Evolutionary conservation across 306 rosid genomes (phyloP).

Genomic region (Delonix regia): DNA sequence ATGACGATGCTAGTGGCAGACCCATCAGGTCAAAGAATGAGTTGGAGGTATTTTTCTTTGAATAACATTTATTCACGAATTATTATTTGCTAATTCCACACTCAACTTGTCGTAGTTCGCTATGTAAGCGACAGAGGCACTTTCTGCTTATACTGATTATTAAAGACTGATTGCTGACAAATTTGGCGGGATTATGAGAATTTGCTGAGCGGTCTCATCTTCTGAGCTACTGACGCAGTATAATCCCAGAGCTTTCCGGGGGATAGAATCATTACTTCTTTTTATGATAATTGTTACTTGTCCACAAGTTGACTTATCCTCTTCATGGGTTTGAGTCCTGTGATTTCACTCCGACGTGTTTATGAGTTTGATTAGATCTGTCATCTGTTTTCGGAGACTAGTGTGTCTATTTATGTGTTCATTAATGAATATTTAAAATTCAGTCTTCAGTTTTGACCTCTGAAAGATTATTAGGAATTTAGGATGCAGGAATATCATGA

Average conservation of each 20-base stretch:
- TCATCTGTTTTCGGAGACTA: conserved; percentile 2
- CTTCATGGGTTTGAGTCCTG: conserved; percentile 15
- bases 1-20: conserved; percentile 32
- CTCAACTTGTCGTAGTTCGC: not conserved
- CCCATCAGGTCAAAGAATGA: conserved; percentile 77
- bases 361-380: not conserved
- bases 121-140: not conserved
- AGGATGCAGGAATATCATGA: not conserved
- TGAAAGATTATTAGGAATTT: not conserved
- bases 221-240: not conserved
- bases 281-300: not conserved
- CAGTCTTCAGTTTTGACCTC: not conserved
- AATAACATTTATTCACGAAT: not conserved
- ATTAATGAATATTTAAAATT: not conserved
- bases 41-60: conserved; percentile 56
- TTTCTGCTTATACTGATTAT: not conserved
- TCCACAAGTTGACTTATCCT: not conserved
- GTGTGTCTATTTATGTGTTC: not conserved
- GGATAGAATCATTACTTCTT: not conserved
- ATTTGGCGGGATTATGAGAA: not conserved
- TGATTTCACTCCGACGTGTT: not conserved
- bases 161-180: not conserved
- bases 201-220: not conserved
- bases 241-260: not conserved
- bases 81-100: not conserved